Base-by-base conservation (phyloP, 2,329 filamentous ascomycete genomes). In the Botrytis sinoallii region DNA sequence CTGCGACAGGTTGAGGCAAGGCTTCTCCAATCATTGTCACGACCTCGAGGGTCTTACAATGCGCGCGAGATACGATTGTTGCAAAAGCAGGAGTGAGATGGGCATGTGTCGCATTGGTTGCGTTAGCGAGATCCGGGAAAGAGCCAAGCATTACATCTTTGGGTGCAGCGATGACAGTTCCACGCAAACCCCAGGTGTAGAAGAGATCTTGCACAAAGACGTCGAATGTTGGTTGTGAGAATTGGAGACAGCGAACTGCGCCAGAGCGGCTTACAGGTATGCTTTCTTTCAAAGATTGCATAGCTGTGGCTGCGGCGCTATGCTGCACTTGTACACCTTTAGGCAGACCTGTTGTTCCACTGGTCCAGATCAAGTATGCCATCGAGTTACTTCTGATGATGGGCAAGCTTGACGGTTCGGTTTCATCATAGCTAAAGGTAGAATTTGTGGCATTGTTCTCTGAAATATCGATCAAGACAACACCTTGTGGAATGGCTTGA, bases 301-400 rank as follows among this genome's bases (percentile, higher is more conserved):
- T 69, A 22, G 44, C 48, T 14, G 73, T 67, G 25, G 48, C 70
- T 32, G 76, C 68, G 16, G 72, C 63, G 16, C 42, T 40, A 35
- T 79, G 75, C 10, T 75, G 48, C 2, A 77, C 48, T 18, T 76
- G 35, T 14, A 71, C 72, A 16, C 71, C 78, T 63, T 80, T 79
- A 4, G 79, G 79, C 20, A 70, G 68, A 20, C 70, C 75, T 25
- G 67, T 44, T 65, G 25, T 68, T 14, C 40, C 71, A 44, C 78
- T 79, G 0, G 80, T 82, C 44, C 61, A 72, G 20, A 72, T 72
- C 38, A 72, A 20, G 73, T 73, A 16, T 80, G 81, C 59, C 57
- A 71, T 46, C 14, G 55, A 61, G 16, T 55, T 38, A 38, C 48
- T 55, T 18, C 66, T 48, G 18, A 57, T 52, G 25, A 57, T 52